Base-by-base conservation (phyloP, 805 yeast species). In the Trichomonascus vanleenenianus region DNA sequence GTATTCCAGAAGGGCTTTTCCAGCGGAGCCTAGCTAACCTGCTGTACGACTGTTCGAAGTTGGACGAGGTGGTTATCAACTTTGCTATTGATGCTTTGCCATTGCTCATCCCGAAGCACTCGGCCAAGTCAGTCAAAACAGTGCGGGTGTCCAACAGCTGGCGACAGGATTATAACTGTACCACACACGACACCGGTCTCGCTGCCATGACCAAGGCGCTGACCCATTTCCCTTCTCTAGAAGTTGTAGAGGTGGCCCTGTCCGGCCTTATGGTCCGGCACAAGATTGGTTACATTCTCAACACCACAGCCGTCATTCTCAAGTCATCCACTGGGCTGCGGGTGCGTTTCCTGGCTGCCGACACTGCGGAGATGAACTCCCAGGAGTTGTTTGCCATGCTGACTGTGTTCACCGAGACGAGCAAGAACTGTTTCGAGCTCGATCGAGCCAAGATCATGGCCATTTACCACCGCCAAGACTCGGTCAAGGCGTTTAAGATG, bases 231-330 rank as follows among this genome's bases (percentile, higher is more conserved):
- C 38, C 38, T 3, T n/a, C 14, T 14, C 6, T 34, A 20, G 10
- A 18, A 6, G 16, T 18, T 5, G 19, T 34, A 10, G 38, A 34
- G 20, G 38, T 34, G 22, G 38, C 38, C 12, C 22, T 34, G 19
- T 34, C 38, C 12, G 38, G 38, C 12, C 16, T 34, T 19, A 14
- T 10, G 22, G 14, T 11, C 7, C 19, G 16, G 12, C 19, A 18
- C 12, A 14, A 34, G 38, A 10, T 34, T n/a, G 38, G 19, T n/a
- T 34, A 34, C 22, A 34, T 34, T 14, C 38, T 34, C 12, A 34
- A 34, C 38, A 34, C 38, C 20, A 34, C 38, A 7, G 38, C 38
- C 19, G 38, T 34, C 19, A 34, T 34, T 34, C 22, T 34, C 19
- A 16, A 34, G 20, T n/a, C 38, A 6, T 10, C 7, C 5, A 8